phyloP scores from a whole-genome alignment of 148 eudicot genomes.

The Talinum fruticosum region DNA sequence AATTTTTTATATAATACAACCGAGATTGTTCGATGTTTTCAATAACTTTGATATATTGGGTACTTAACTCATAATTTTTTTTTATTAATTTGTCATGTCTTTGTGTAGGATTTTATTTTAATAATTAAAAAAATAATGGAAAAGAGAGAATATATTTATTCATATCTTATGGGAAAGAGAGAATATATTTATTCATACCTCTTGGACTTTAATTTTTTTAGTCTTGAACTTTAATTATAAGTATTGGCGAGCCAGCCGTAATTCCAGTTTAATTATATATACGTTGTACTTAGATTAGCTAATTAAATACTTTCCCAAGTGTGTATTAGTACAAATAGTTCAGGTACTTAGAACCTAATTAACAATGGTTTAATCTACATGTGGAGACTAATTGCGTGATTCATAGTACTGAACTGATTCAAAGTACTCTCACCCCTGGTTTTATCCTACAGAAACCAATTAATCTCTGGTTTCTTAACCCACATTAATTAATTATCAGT shows the following conservation, averaged over 20 bases:
- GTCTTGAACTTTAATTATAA: too few relatives aligned
- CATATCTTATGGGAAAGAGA: background rate
- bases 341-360: background rate
- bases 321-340: background rate
- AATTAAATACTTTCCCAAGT: background rate
- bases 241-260: background rate
- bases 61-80: too few relatives aligned
- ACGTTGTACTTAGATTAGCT: background rate
- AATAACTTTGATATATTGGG: too few relatives aligned
- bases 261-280: background rate
- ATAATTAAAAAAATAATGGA: too few relatives aligned
- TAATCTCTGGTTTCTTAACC: background rate
- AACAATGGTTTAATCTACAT: background rate
- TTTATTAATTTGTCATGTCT: too few relatives aligned
- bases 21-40: too few relatives aligned
- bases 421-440: background rate
- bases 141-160: too few relatives aligned
- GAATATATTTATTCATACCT: background rate
- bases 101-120: too few relatives aligned
- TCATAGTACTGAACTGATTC: background rate
- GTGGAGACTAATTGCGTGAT: background rate
- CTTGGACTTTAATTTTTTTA: too few relatives aligned
- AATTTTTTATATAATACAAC: too few relatives aligned
- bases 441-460: background rate
- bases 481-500: background rate